Evolutionary conservation across 495 filamentous ascomycete genomes (phyloP), one percentile per base, ranked within the genome.

Genomic region (Glonium stellatum): DNA sequence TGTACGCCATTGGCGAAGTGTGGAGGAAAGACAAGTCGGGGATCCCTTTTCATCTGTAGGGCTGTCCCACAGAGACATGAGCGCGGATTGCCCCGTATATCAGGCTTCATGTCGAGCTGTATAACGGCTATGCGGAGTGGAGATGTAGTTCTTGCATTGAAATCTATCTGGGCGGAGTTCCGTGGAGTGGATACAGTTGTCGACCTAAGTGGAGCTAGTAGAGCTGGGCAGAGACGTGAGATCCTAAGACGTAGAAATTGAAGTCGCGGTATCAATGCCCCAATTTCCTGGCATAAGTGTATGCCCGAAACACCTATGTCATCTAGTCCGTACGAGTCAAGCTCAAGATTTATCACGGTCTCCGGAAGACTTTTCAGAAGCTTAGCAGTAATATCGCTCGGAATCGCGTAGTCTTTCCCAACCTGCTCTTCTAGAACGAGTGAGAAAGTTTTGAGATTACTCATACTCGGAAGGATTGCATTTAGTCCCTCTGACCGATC

Each of bases 251-350:
- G 50, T n/a, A 61, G 25, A 15, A 31, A 46, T 25, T 27, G 54
- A 9, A 61, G 41, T 10, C 51, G 19, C 27, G 58, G 58, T 10
- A 62, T 11, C 42, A 57, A 44, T 36, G 4, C 47, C 35, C 42
- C 41, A 13, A 62, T n/a, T 5, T 52, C 59, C 11, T 49, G 2
- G 39, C 59, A 62, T 2, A 62, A 15, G 23, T 62, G 59, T 8
- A 54, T 19, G 18, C 56, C 8, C 10, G 4, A 11, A 11, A 57
- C n/a, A 0, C 31, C 10, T 22, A 34, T 52, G 25, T 11, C 36
- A 31, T 48, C 23, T 54, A 62, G 13, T 13, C 51, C 11, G 4
- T 53, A 23, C 23, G 35, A 51, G 19, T 57, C 54, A 13, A 62
- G 1, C 18, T 37, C 46, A 8, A 62, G 44, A 42, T 57, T 51